A percentile compares a stretch with the other conserved stretches of the same genome.
Conservation (phyloP, 2,329 filamentous ascomycete species). For the Ampelomyces quisqualis region DNA sequence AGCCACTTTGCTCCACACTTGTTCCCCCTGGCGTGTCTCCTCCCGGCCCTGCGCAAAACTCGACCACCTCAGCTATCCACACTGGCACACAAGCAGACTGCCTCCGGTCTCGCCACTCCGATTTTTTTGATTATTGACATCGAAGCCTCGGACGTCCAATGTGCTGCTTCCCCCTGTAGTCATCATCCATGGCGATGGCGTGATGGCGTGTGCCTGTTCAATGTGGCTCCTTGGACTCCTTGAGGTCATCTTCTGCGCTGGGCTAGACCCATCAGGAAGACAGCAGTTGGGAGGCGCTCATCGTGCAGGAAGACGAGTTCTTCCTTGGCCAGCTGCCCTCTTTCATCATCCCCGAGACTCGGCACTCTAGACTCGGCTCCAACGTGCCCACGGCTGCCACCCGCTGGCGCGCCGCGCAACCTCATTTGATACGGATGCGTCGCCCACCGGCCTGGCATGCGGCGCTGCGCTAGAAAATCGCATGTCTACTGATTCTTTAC, state of each 20-base stretch:
- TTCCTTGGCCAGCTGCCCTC: not conserved
- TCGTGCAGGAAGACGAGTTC: not conserved
- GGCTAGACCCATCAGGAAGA: not conserved
- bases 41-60: too few relatives aligned
- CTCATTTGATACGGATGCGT: not conserved
- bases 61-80: too few relatives aligned
- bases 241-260: not conserved
- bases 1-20: too few relatives aligned
- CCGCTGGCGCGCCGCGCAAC: not conserved
- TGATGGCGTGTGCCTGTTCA: too few relatives aligned
- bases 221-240: too few relatives aligned
- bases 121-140: too few relatives aligned
- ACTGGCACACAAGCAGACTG: too few relatives aligned
- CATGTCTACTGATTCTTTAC: not conserved
- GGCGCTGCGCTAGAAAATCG: constrained; percentile 7
- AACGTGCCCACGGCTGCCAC: not conserved
- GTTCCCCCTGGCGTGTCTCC: too few relatives aligned
- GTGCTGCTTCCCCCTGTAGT: constrained; percentile 3
- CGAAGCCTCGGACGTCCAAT: too few relatives aligned
- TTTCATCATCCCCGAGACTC: not conserved
- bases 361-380: not conserved
- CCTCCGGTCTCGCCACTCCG: too few relatives aligned
- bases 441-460: not conserved
- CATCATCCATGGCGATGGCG: too few relatives aligned
- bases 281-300: not conserved